Base-by-base conservation (phyloP, 2,329 filamentous ascomycete genomes). In the Fusarium cyanostomum region DNA sequence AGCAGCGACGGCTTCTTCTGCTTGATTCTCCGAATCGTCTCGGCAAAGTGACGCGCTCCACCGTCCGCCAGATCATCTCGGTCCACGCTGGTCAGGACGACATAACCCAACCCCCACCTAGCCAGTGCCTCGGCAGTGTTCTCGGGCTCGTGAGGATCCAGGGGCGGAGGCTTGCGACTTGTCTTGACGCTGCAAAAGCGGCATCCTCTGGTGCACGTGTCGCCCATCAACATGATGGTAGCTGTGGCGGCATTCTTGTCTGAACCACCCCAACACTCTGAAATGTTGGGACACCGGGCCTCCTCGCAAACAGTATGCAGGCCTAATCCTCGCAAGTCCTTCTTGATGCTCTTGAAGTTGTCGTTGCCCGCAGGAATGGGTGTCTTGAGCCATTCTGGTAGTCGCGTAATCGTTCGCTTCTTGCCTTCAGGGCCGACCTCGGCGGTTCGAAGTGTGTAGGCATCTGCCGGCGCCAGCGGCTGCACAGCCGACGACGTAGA, bases 181-280 rank as follows among this genome's bases (percentile, higher is more conserved):
- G 95, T 99, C 84, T 98, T 98, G 49, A 99, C 95, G 66, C 90
- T 92, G 84, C 95, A 99, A 82, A 99, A 99, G 50, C 95, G 88
- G 79, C 95, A 99, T 15, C 94, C 95, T 59, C 95, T 86, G 15
- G 95, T 99, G 79, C 95, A 99, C 8, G 94, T 98, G 77, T 99
- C 95, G 65, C 95, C 95, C 94, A 98, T 98, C 43, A 99, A 82
- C 95, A 99, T 99, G 78, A 99, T 98, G 10, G 95, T 99, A 3
- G 95, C 95, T 28, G 95, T 99, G 5, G 95, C 95, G 24, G 92
- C 90, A 66, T 88, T 89, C 81, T 97, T 97, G 76, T 90, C 87
- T 73, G 84, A 88, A 30, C 95, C 95, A 61, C 95, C 95, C 95
- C 95, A 99, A 82, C 95, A 99, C 76, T 98, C 94, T 64, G 91